Base-by-base conservation (phyloP, 306 rosid species). In the Vigna unguiculata region DNA sequence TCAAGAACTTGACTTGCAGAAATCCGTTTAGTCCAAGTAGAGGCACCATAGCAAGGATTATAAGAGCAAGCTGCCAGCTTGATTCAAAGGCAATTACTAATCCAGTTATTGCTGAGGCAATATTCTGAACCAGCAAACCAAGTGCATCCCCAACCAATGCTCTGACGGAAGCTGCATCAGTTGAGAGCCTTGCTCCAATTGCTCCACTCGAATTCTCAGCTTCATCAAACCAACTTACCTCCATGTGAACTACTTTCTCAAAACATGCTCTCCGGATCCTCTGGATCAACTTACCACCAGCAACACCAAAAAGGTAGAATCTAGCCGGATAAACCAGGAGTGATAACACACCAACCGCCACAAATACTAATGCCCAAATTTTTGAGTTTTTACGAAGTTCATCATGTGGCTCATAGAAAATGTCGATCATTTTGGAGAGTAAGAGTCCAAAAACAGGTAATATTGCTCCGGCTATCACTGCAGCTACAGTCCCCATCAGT, bases 161-260 rank as follows among this genome's bases (percentile, higher is more conserved):
- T 69, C 89, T 69, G 40, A 86, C 19, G 0, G 89, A 78, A 75
- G 93, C 90, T 52, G 90, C 93, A 83, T 89, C 87, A 7, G 86
- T 78, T 10, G 88, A 84, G 30, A 89, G 90, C 75, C 88, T 89
- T 40, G 93, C 84, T 66, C 90, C 88, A 51, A 84, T 58, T 22
- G 85, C 80, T 59, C 89, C 90, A 40, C 89, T 84, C 22, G 90
- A 84, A 73, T 89, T 78, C 25, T 76, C 86, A 24, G 82, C 22
- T 58, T 89, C 86, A 20, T 94, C 98, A 45, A 94, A 94, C 98
- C 98, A 91, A 80, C 91, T 86, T 30, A 86, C 78, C 73, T 89
- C 93, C 90, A 86, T 87, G 38, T 77, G 81, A 79, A 85, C 77
- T 34, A 79, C 71, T 66, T 89, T 89, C 82, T 87, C 88, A 22